Conservation (phyloP, 176 grass and related monocot genomes). For the Poa pratensis region DNA sequence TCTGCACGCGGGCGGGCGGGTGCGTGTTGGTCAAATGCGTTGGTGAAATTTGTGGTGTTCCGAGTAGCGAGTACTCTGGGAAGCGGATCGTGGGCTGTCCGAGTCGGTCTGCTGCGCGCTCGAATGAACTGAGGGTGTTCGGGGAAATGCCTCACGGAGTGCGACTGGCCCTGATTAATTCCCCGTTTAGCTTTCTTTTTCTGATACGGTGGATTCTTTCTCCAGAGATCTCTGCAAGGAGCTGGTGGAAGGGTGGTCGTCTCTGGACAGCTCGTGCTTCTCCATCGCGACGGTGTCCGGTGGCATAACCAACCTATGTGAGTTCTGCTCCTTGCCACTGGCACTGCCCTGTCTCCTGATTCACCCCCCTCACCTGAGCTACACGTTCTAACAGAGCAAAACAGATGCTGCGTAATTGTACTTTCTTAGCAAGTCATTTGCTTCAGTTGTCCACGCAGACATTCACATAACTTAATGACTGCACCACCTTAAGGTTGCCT, state of each 20-base stretch:
- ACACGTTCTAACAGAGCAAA: constrained; percentile 9
- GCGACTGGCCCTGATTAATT: constrained; percentile 2
- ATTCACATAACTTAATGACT: not conserved
- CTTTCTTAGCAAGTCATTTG: not conserved
- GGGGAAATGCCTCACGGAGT: constrained; percentile 30
- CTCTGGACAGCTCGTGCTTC: constrained; percentile 73
- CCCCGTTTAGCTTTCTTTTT: not conserved
- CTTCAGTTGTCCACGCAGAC: constrained; percentile 1
- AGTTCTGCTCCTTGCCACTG: constrained; percentile 38
- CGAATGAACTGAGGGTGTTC: constrained; percentile 6
- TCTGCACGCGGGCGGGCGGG: not conserved
- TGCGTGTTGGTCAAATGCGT: not conserved
- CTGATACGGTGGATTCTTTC: constrained; percentile 34
- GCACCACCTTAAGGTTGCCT: not conserved
- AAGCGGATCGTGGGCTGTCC: not conserved
- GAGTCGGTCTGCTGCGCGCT: not conserved
- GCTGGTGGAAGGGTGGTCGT: constrained; percentile 60
- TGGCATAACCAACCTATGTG: constrained; percentile 93
- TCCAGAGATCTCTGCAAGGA: constrained; percentile 79
- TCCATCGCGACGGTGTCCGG: constrained; percentile 81
- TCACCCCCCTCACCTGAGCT: not conserved
- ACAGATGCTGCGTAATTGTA: not conserved
- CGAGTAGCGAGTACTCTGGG: not conserved
- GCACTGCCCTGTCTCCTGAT: not conserved
- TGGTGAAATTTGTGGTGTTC: not conserved